Base-by-base conservation (phyloP, 2,329 filamentous ascomycete species). In the Ascomycota sp. region DNA sequence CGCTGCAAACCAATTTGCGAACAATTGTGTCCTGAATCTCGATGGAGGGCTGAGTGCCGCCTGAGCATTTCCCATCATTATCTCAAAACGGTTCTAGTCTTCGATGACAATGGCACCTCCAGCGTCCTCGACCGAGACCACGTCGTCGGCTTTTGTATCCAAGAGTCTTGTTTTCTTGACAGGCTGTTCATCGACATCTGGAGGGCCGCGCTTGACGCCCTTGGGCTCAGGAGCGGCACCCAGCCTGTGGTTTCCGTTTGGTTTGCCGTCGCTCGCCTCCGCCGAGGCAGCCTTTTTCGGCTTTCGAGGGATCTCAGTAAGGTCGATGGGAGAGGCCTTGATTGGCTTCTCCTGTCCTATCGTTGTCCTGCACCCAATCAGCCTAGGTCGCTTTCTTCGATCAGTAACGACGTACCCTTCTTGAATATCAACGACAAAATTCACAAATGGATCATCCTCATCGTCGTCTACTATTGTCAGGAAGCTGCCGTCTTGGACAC, bases 401-500 rank as follows among this genome's bases (percentile, higher is more conserved):
- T 1, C 12, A n/a, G 13, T 16, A 11, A 24, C 12, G 8, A 54
- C 66, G 35, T 60, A 75, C 68, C 64, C 58, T 50, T 72, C 64
- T 43, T 72, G 64, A 35, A 82, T 62, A 40, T 70, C 66, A 10
- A 93, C 59, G 34, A 86, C 66, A 2, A 95, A 64, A 41, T 93
- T 86, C 36, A 92, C 76, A 38, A 78, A 74, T 0, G 77, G 66
- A 32, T 70, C 62, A 1, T 76, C 64, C 30, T 81, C 76, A 35
- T 84, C 77, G 32, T 82, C 77, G 36, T 91, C 89, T n/a, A 77
- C 73, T 34, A 95, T 59, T 0, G 80, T 91, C 40, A 95, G 55
- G 50, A 91, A 86, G 34, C 66, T 74, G 41, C 78, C 78, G 21
- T 66, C 60, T 37, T 67, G 67, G 44, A 93, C 69, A 9, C 76